Conservation (phyloP, 345 rosid species). For the Populus pruinosa region DNA sequence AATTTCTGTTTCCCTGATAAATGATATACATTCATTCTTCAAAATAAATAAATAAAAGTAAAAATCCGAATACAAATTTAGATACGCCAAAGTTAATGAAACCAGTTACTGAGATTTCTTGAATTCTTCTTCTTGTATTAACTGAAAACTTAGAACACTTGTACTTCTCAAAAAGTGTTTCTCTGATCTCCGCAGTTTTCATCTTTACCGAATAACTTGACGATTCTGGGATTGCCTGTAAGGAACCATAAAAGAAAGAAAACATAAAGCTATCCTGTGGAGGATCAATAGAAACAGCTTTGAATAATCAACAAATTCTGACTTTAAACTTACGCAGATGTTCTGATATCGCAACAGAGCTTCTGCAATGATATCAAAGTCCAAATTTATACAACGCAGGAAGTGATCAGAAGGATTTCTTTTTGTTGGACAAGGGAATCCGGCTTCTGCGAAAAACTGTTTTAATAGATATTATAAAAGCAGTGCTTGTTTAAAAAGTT, state of each 20-base stretch:
- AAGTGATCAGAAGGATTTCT: conserved; percentile 75
- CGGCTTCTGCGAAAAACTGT: conserved; percentile 67
- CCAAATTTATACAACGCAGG: conserved; percentile 56
- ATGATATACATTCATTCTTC: no score
- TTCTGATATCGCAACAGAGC: conserved; percentile 39
- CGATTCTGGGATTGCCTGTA: conserved; percentile 30
- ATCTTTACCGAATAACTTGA: conserved; percentile 21
- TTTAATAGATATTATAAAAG: neutral
- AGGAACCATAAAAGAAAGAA: neutral
- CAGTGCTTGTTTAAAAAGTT: no score
- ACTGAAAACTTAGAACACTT: conserved; percentile 22
- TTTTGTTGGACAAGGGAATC: conserved; percentile 61
- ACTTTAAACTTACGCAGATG: conserved; percentile 13
- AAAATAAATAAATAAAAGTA: no score
- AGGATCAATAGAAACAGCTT: conserved; percentile 9
- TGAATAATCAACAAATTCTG: neutral
- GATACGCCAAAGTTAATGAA: no score
- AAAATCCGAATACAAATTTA: neutral
- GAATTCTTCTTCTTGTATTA: conserved; percentile 20
- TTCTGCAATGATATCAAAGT: conserved; percentile 47
- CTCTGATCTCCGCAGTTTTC: conserved; percentile 34
- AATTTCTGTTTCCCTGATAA: no score
- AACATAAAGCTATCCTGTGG: conserved; percentile 7
- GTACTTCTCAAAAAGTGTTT: conserved; percentile 36
- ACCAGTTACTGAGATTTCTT: conserved; percentile 6